Evolutionary conservation across 176 grass and related monocot species (phyloP), one percentile per base, ranked within the genome.

Genomic region (Neostapfia colusana): DNA sequence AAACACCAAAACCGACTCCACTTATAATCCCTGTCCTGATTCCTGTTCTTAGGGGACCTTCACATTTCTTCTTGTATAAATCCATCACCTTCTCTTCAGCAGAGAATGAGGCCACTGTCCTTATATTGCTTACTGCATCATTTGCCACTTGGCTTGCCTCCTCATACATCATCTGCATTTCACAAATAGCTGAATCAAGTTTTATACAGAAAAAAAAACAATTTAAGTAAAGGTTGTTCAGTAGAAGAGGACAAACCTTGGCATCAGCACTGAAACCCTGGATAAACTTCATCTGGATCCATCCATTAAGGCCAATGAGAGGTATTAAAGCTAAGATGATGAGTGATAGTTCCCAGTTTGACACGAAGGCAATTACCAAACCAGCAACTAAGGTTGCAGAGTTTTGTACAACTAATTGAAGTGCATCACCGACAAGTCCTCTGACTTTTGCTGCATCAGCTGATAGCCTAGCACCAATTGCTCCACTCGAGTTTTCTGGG

Each of bases 131-230:
- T 50, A 97, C 93, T 18, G 93, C 93, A 73, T 97, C 93, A 88
- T 92, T 97, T 35, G 93, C 93, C 63, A 97, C 87, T 78, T 97
- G 93, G 79, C 93, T 97, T 28, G 93, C 93, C 76, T 97, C 90
- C 62, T 97, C 93, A 28, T 97, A 97, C 93, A 97, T 97, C 76
- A 86, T 88, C 93, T 97, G 82, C 77, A 74, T 77, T 23, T 35
- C 10, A 78, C 50, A 63, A 81, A 35, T 67, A 77, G 60, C 15
- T 15, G 31, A 44, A 74, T 70, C 59, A 90, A 36, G 27, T 76
- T 40, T 74, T 46, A 44, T 59, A 39, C 18, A 76, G 62, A 14
- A 74, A 63, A 83, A 14, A 74, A 50, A 82, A 11, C 10, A 62
- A 77, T 2, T 8, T 63, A 63, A 69, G 75, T 9, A 79, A 0